Percentiles rank a stretch among this genome's conserved stretches.
Conservation (phyloP, 148 eudicot species). For the Cornus suecica region DNA sequence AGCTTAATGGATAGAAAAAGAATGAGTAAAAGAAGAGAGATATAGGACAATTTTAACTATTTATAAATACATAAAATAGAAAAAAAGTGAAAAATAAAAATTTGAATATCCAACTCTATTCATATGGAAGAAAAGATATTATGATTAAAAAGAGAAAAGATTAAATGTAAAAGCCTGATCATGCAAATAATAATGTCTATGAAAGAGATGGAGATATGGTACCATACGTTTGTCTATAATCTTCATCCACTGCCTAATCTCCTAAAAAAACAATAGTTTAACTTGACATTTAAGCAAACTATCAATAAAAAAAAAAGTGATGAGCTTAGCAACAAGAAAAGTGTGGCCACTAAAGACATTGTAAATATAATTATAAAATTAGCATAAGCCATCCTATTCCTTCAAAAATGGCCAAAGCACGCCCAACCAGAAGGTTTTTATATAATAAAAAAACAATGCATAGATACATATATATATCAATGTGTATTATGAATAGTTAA, state of each 20-base stretch:
- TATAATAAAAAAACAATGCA: neutral
- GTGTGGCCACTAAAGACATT: neutral
- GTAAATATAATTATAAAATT: neutral
- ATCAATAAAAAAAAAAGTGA: neutral
- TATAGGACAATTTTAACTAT: too few species aligned
- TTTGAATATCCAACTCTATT: too few species aligned
- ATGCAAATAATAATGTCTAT: too few species aligned
- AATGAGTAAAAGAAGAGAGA: too few species aligned
- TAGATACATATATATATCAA: neutral
- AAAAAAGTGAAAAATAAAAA: too few species aligned
- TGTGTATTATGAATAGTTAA: too few species aligned
- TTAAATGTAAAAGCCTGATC: too few species aligned
- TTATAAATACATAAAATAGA: too few species aligned
- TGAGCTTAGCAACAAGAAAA: neutral
- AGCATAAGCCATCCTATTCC: neutral
- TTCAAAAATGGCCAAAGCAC: neutral
- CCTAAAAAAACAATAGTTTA: neutral
- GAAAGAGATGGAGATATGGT: neutral
- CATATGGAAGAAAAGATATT: too few species aligned
- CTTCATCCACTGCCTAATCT: neutral
- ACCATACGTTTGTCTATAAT: neutral
- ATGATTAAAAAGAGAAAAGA: too few species aligned
- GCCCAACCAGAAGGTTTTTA: neutral
- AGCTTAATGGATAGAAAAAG: too few species aligned
- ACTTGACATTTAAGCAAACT: neutral